phyloP scores from a whole-genome alignment of 164 flowering plant genomes.

The Annona cherimola region DNA sequence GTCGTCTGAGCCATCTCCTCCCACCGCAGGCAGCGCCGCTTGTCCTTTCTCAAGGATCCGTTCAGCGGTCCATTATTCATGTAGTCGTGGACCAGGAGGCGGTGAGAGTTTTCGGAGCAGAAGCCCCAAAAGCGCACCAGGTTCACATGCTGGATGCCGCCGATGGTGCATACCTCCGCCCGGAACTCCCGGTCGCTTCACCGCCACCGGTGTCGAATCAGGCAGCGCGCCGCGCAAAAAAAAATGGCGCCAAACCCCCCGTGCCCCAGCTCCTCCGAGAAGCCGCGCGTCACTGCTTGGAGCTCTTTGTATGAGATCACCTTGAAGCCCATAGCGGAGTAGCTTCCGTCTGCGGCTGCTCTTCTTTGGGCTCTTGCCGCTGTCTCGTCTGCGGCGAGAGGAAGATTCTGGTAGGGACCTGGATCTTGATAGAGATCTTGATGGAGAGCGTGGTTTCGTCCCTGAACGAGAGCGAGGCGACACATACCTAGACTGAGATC shows the following conservation, averaged over 20 bases:
- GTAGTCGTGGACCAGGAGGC: slow-evolving; percentile 79
- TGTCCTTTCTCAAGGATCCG: too few relatives aligned
- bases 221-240: slow-evolving; percentile 44
- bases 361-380: slow-evolving; percentile 44
- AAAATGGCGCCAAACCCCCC: slow-evolving; percentile 92
- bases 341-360: slow-evolving; percentile 35
- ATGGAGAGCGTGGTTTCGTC: slow-evolving; percentile 27
- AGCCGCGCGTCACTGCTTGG: slow-evolving; percentile 49
- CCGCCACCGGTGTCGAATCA: slow-evolving; percentile 59
- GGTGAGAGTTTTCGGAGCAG: slow-evolving; percentile 62
- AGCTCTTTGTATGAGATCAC: slow-evolving; percentile 76
- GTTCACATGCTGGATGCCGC: slow-evolving; percentile 84
- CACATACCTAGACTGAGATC: slow-evolving; percentile 47
- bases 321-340: slow-evolving; percentile 45
- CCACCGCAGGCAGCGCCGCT: too few relatives aligned
- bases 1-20: too few relatives aligned
- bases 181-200: slow-evolving; percentile 83
- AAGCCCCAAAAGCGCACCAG: slow-evolving; percentile 86
- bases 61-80: too few relatives aligned
- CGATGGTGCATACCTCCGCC: slow-evolving; percentile 89
- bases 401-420: slow-evolving; percentile 22
- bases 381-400: slow-evolving; percentile 29
- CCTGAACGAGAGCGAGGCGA: slow-evolving; percentile 38
- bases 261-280: slow-evolving; percentile 77
- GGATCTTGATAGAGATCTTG: slow-evolving; percentile 49